These are phyloP conservation scores for Schwanniomyces yamadae DNA, from an alignment of 805 yeast genomes.

Conservation along the genomic window DNA sequence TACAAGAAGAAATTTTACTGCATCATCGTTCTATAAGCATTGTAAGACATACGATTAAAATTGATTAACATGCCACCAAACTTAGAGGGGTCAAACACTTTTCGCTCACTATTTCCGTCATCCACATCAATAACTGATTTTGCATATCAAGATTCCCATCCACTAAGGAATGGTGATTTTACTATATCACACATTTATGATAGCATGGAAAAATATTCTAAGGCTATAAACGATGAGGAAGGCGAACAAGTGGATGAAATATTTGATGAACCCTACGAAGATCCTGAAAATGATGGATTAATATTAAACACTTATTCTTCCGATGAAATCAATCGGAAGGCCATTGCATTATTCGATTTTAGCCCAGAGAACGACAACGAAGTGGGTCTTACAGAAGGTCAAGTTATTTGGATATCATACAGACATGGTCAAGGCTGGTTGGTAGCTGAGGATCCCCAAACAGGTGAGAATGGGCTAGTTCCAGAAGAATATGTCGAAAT, in stretches of 20 bases:
- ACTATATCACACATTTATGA: conserved; percentile 2
- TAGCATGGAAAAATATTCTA: conserved; percentile 4
- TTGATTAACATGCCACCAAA: too few species aligned
- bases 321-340: conserved; percentile 51
- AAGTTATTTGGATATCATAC: conserved; percentile 78
- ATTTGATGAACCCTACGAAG: too few species aligned
- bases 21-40: too few species aligned
- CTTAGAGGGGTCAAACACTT: conserved; percentile 1
- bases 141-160: conserved; percentile 71
- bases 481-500: conserved; percentile 91
- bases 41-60: too few species aligned
- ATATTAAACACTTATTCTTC: conserved; percentile 12
- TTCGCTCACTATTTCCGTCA: conserved; percentile 14
- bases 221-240: conserved; percentile 11
- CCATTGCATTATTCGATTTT: conserved; percentile 87
- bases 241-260: conserved; percentile 8
- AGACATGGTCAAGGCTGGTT: conserved; percentile 99
- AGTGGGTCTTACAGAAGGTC: conserved; percentile 73
- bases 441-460: conserved; percentile 77
- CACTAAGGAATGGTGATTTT: conserved; percentile 62
- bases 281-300: too few species aligned
- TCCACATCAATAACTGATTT: conserved; percentile 66
- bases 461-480: conserved; percentile 85
- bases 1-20: too few species aligned
- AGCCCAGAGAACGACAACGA: conserved; percentile 94